These are phyloP conservation scores for Kwoniella mangroviensis DNA, from an alignment of 768 basidiomycete genomes.

Conservation along the genomic window DNA sequence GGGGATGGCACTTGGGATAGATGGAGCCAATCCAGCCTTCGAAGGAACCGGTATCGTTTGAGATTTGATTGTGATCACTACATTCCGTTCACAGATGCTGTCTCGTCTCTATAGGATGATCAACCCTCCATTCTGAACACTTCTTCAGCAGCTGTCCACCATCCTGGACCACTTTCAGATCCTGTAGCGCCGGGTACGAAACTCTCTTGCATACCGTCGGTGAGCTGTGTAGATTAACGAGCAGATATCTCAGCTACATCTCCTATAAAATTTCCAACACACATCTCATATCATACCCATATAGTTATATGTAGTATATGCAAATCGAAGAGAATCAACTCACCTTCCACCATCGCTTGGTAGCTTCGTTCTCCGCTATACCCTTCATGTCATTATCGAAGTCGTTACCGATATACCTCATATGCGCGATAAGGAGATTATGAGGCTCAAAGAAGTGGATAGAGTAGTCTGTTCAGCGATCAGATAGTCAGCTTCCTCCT, in stretches of 20 bases:
- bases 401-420: slow-evolving; percentile 73
- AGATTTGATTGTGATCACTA: no score
- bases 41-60: no score
- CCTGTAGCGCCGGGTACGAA: slow-evolving; percentile 72
- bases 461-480: slow-evolving; percentile 65
- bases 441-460: slow-evolving; percentile 68
- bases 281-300: no score
- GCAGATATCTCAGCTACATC: background rate
- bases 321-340: slow-evolving; percentile 16
- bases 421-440: slow-evolving; percentile 72
- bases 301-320: no score
- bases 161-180: slow-evolving; percentile 67
- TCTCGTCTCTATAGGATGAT: no score
- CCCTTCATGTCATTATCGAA: slow-evolving; percentile 70
- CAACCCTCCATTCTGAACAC: slow-evolving; percentile 72
- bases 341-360: slow-evolving; percentile 75
- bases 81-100: no score
- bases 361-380: slow-evolving; percentile 70
- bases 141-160: slow-evolving; percentile 72
- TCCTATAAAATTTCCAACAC: background rate
- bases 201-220: slow-evolving; percentile 77
- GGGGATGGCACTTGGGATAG: no score
- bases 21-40: no score
- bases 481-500: background rate
- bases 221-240: background rate